Base-by-base conservation (phyloP, 176 grass and related monocot genomes). In the Zea mays region DNA sequence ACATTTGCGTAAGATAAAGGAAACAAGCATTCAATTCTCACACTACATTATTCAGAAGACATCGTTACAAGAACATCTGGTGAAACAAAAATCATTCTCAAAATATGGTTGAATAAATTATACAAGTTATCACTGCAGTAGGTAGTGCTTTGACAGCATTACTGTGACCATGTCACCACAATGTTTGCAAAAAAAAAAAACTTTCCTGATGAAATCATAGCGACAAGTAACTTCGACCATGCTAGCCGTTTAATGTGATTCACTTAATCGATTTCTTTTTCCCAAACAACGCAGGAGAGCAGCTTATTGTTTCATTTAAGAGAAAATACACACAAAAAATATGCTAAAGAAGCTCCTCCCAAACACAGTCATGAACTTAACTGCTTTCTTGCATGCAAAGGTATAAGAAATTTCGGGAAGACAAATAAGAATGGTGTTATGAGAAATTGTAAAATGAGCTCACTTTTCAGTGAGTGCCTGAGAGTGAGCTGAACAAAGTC, bases 381-480 rank as follows among this genome's bases (percentile, higher is more conserved):
- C 21, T 71, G 49, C 40, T 58, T 81, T 38, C 8, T 61, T 61
- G 10, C 27, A 61, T 34, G 8, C 58, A 61, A 34, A 34, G 12
- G 21, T 71, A 64, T 10, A 27, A 50, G 48, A 36, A 78, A 50
- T 69, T 64, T 12, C 8, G 6, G 6, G 39, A 66, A 69, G 21
- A 14, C 69, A 39, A 36, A 60, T 4, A 83, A 73, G 3, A 80
- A 70, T 50, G 7, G 70, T 14, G 12, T 54, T 69, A 49, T 1
- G 27, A 55, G 16, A 83, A 73, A 79, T 59, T 35, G 60, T 69
- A 9, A 80, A 72, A 63, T 69, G 65, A 59, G 43, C 85, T 64
- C 88, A 97, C 95, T 97, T 92, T 66, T 97, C 58, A 93, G 42
- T 8, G 91, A 86, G 77, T 97, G 85, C 52, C 81, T 89, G 52